phyloP scores from a whole-genome alignment of 768 basidiomycete species.

The Termitomyces heimii region DNA sequence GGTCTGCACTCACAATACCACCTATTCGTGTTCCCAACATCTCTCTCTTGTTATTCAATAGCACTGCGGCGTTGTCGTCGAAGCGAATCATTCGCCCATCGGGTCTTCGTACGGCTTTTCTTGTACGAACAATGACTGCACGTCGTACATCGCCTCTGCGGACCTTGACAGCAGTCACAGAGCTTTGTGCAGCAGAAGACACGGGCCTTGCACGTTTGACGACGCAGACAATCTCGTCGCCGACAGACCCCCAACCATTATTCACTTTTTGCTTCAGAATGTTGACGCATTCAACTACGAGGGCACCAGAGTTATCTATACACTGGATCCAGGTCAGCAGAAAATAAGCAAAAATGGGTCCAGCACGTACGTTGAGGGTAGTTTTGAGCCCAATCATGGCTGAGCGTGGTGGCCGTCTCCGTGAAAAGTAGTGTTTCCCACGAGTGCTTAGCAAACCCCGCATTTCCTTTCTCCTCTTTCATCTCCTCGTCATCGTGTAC shows the following conservation, averaged over 20 bases:
- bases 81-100: constrained; percentile 88
- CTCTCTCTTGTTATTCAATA: constrained; percentile 93
- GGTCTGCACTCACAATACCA: constrained; percentile 87
- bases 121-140: constrained; percentile 93
- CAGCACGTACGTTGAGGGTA: constrained; percentile 79
- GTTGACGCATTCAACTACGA: constrained; percentile 94
- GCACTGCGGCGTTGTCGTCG: constrained; percentile 94
- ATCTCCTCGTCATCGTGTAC: constrained; percentile 2
- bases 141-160: constrained; percentile 91
- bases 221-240: constrained; percentile 95
- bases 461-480: constrained; percentile 1
- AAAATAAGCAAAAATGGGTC: neutral
- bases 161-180: constrained; percentile 83
- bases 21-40: constrained; percentile 94
- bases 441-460: constrained; percentile 3
- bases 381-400: constrained; percentile 93
- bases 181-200: constrained; percentile 55
- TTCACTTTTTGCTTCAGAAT: constrained; percentile 94
- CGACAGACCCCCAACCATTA: constrained; percentile 88
- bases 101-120: constrained; percentile 76
- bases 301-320: constrained; percentile 96
- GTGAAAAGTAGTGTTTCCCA: constrained; percentile 15
- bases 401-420: constrained; percentile 1
- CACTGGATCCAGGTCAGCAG: constrained; percentile 40
- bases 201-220: constrained; percentile 88